Conservation (phyloP, 805 yeast species). For the Nakazawaea peltata region DNA sequence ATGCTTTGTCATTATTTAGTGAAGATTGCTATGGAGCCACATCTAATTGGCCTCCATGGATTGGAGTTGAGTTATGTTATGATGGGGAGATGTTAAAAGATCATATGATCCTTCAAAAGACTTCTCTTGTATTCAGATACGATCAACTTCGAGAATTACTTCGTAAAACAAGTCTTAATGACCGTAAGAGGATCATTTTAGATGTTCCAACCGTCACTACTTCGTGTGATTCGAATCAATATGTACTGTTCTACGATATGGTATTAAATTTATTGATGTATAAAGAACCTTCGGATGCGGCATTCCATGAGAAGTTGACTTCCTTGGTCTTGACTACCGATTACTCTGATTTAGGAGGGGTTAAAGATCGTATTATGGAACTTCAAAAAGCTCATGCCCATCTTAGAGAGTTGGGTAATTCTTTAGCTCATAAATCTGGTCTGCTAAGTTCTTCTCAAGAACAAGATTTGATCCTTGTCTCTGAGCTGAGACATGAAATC, state of each 20-base stretch:
- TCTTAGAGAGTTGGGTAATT: constrained; percentile 33
- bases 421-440: constrained; percentile 40
- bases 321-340: constrained; percentile 66
- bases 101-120: constrained; percentile 52
- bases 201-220: constrained; percentile 66
- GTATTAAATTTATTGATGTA: constrained; percentile 59
- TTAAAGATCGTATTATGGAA: constrained; percentile 36
- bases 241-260: constrained; percentile 56
- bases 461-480: constrained; percentile 30
- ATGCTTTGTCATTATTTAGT: constrained; percentile 33
- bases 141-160: constrained; percentile 41
- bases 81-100: constrained; percentile 39
- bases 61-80: constrained; percentile 63
- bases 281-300: constrained; percentile 60
- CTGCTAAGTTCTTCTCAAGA: constrained; percentile 40
- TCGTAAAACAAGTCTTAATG: constrained; percentile 12
- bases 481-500: constrained; percentile 26
- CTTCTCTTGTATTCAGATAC: constrained; percentile 53
- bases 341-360: constrained; percentile 46
- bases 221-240: constrained; percentile 67
- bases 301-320: constrained; percentile 49
- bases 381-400: constrained; percentile 42
- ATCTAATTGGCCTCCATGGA: constrained; percentile 83
- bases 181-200: constrained; percentile 41
- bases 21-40: constrained; percentile 53